Conservation (phyloP, 495 filamentous ascomycete genomes). For the Neurospora sp. region DNA sequence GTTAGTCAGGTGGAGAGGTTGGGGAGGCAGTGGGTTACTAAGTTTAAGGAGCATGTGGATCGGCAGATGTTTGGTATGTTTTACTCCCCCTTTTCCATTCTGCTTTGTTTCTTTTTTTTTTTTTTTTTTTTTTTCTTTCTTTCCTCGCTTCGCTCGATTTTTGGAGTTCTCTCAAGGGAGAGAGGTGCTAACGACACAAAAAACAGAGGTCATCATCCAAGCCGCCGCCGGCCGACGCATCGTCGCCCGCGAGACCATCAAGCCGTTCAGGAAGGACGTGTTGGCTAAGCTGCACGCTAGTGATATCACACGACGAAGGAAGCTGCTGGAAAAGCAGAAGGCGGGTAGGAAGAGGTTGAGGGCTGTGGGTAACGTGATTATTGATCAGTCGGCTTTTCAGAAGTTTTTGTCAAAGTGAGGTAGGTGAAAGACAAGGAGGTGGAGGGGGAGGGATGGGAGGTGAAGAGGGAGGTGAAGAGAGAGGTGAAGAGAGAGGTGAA, state of each 20-base stretch:
- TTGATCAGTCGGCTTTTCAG: slow-evolving; percentile 91
- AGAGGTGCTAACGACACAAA: not conserved
- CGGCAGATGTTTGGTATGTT: slow-evolving; percentile 68
- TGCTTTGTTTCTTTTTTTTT: not conserved
- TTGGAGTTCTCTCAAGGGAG: not conserved
- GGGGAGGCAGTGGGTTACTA: slow-evolving; percentile 79
- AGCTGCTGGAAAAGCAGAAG: slow-evolving; percentile 94
- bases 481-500: not conserved
- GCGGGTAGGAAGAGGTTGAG: slow-evolving; percentile 82
- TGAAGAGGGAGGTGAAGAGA: not conserved
- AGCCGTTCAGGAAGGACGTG: slow-evolving; percentile 93
- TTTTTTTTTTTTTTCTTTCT: not conserved
- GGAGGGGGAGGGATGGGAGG: too few species aligned
- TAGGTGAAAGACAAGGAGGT: too few species aligned
- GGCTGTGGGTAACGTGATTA: slow-evolving; percentile 67
- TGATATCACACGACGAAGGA: slow-evolving; percentile 71
- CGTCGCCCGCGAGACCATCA: slow-evolving; percentile 87
- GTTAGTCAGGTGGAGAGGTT: slow-evolving; percentile 62
- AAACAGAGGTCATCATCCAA: slow-evolving; percentile 78
- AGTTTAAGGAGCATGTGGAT: slow-evolving; percentile 95
- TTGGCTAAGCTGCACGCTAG: slow-evolving; percentile 87
- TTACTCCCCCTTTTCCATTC: not conserved
- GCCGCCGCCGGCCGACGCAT: slow-evolving; percentile 75
- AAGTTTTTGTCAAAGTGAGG: slow-evolving; percentile 57
- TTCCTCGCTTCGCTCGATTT: not conserved